These are phyloP conservation scores for Carex cristatella DNA, from an alignment of 176 grass and related monocot genomes.

Conservation along the genomic window DNA sequence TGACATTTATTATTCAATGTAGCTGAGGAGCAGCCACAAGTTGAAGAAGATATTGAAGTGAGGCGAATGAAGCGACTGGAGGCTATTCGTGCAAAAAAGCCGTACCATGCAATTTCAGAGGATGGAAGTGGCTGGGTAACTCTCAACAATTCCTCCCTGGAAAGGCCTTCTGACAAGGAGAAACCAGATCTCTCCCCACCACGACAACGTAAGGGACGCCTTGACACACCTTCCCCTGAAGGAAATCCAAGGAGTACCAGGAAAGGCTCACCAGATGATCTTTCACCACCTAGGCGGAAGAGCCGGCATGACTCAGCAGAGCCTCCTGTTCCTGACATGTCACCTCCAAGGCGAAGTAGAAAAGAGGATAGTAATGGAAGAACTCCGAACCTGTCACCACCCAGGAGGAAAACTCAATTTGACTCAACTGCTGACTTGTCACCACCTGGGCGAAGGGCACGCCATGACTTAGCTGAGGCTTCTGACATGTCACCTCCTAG, in stretches of 20 bases:
- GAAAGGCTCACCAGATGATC: constrained; percentile 1
- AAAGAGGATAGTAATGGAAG: background rate
- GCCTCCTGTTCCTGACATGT: constrained; percentile 32
- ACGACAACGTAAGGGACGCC: constrained; percentile 18
- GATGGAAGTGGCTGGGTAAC: constrained; percentile 86
- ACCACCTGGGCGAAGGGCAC: constrained; percentile 25
- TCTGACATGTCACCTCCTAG: constrained; percentile 29
- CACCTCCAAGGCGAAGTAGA: constrained; percentile 25
- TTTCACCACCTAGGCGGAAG: constrained; percentile 39
- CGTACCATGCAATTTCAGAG: constrained; percentile 66
- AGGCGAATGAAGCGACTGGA: constrained; percentile 84
- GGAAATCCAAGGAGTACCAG: background rate
- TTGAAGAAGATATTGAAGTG: constrained; percentile 93
- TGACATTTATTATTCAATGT: background rate
- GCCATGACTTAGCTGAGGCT: constrained; percentile 21
- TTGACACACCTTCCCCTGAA: constrained; percentile 31
- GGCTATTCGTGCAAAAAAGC: constrained; percentile 49
- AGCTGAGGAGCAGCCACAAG: constrained; percentile 68
- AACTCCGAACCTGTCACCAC: constrained; percentile 36
- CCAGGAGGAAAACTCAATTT: constrained; percentile 18
- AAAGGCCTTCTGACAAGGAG: constrained; percentile 1
- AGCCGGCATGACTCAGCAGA: constrained; percentile 30
- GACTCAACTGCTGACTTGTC: constrained; percentile 27
- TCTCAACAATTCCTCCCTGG: constrained; percentile 21
- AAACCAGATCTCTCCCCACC: constrained; percentile 25